Evolutionary conservation across 441 rosid genomes (phyloP).

Genomic region (Melastoma candidum): DNA sequence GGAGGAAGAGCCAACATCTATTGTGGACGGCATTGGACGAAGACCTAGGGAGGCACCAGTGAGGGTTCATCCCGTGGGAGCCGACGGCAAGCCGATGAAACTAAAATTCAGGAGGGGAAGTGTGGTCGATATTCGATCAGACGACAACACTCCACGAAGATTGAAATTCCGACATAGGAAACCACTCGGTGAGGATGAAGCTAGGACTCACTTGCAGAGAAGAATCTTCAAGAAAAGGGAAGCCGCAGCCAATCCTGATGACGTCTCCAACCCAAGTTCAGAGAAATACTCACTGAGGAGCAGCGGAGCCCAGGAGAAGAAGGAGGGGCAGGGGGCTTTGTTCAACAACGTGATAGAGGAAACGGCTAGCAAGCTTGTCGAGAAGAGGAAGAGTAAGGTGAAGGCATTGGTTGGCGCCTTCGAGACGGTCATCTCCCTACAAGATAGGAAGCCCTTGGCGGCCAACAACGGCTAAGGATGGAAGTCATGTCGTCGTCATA

Average conservation of each 20-base stretch:
- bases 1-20: slow-evolving; percentile 5
- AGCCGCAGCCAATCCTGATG: slow-evolving; percentile 7
- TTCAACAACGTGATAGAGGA: slow-evolving; percentile 44
- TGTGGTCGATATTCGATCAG: slow-evolving; percentile 23
- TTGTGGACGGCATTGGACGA: slow-evolving; percentile 16
- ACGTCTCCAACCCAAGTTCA: slow-evolving; percentile 13
- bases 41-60: slow-evolving; percentile 21
- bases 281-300: slow-evolving; percentile 26
- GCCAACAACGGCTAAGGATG: background rate
- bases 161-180: slow-evolving; percentile 22
- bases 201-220: background rate
- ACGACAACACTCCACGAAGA: slow-evolving; percentile 25
- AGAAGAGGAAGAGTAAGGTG: slow-evolving; percentile 39
- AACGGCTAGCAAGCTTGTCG: slow-evolving; percentile 31
- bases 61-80: slow-evolving; percentile 16
- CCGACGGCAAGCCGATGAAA: slow-evolving; percentile 6
- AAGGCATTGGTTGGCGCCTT: slow-evolving; percentile 58
- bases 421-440: slow-evolving; percentile 45
- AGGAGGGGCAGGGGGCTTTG: slow-evolving; percentile 19
- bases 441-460: slow-evolving; percentile 22
- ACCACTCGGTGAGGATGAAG: slow-evolving; percentile 8
- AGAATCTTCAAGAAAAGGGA: slow-evolving; percentile 10
- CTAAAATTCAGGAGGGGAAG: slow-evolving; percentile 32
- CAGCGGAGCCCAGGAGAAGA: slow-evolving; percentile 18
- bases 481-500: too few species aligned